These are phyloP conservation scores for Amborella trichopoda DNA, from an alignment of 164 flowering plant genomes.

Conservation along the genomic window DNA sequence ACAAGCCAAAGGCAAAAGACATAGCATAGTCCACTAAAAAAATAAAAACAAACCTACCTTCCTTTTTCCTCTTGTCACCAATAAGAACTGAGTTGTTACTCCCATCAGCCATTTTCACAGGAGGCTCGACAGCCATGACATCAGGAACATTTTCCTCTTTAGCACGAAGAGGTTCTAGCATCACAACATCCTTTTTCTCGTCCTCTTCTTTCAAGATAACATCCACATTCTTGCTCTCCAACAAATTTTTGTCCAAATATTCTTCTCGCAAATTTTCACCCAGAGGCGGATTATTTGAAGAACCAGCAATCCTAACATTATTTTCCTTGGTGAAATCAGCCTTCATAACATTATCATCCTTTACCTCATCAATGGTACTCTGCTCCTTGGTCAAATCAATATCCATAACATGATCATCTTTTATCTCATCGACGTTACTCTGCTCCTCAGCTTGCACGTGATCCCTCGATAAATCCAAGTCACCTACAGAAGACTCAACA, in stretches of 20 bases:
- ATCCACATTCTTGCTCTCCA: conserved; percentile 55
- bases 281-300: conserved; percentile 59
- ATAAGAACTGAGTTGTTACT: conserved; percentile 16
- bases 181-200: conserved; percentile 29
- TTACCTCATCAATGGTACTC: too few species aligned
- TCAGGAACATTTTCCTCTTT: conserved; percentile 38
- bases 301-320: conserved; percentile 40
- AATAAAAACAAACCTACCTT: conserved; percentile 32
- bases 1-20: background rate
- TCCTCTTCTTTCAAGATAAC: conserved; percentile 31
- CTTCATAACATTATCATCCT: conserved; percentile 25
- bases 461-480: conserved; percentile 50
- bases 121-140: conserved; percentile 27
- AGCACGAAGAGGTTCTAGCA: conserved; percentile 19
- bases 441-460: conserved; percentile 44
- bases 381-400: too few species aligned
- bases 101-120: conserved; percentile 24
- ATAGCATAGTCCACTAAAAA: background rate
- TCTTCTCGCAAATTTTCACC: conserved; percentile 84
- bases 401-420: too few species aligned
- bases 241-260: conserved; percentile 73
- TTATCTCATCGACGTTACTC: conserved; percentile 15
- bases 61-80: conserved; percentile 56
- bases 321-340: conserved; percentile 34
- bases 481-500: conserved; percentile 47